Evolutionary conservation across 768 basidiomycete species (phyloP), one percentile per base, ranked within the genome.

Genomic region (Tephrocybe sp.): DNA sequence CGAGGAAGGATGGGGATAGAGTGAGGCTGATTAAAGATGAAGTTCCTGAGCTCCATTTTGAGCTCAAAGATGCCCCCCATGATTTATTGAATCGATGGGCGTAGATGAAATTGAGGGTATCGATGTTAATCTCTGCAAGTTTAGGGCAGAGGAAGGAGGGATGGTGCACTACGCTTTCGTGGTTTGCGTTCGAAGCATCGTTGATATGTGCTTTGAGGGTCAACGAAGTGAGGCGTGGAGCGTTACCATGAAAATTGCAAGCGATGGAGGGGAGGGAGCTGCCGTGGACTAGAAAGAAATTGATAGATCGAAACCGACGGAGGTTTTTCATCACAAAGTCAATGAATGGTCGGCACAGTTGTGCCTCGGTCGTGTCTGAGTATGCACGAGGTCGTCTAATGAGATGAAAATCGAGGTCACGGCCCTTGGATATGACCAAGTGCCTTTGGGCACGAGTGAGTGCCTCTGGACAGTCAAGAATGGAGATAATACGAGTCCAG

Each of bases 241-340:
- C 38, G 23, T 21, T 22, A 24, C 42, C 49, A 18, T 18, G 25
- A 34, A 51, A 50, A 27, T 56, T 46, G 48, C 6, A 45, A 6
- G 27, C 16, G n/a, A 60, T 57, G 24, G 43, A 56, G 12, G 58
- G 61, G 19, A 62, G 54, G 6, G 61, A 62, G 10, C 55, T 55
- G 33, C 57, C 54, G 8, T 59, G 51, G 25, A 44, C 36, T 13
- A 58, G 37, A 40, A 57, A 44, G 52, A 62, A 60, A 16, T 50
- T 45, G 22, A 62, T 43, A 25, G 49, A 39, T n/a, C 56, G 53
- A 40, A 54, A 58, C 11, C 27, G 5, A 11, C 11, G 6, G 27
- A 29, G 11, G 11, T 29, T 29, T 29, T 49, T 49, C 29, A 47
- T 34, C 15, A 60, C 33, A 15, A 55, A 45, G 11, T 60, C 54